A percentile compares a stretch with the other conserved stretches of the same genome.
These are phyloP conservation scores for Marasmius tenuissimus DNA, from an alignment of 1,284 basidiomycete genomes.

Conservation along the genomic window DNA sequence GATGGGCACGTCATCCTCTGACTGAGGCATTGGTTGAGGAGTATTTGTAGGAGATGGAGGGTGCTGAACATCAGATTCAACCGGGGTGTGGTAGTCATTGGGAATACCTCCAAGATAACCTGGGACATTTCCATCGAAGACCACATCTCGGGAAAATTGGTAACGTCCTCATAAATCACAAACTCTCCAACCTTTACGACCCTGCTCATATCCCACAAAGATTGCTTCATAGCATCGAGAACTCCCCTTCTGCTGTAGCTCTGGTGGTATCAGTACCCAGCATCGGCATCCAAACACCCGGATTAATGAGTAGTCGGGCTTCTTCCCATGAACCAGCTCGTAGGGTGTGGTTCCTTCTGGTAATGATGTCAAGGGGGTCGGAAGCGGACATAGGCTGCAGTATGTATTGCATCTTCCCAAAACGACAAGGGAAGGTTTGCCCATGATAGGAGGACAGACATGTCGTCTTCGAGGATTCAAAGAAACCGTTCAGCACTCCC, in stretches of 20 bases:
- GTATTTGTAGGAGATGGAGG: too few relatives aligned
- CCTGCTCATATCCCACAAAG: constrained; percentile 11
- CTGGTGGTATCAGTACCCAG: constrained; percentile 18
- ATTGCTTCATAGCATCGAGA: constrained; percentile 5
- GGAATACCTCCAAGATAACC: not conserved
- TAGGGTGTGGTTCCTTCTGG: not conserved
- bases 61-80: not conserved
- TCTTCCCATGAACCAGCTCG: not conserved
- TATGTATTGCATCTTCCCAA: not conserved
- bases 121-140: constrained; percentile 5
- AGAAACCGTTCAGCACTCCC: constrained; percentile 32
- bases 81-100: not conserved
- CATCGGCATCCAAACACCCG: constrained; percentile 23
- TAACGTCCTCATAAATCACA: constrained; percentile 1
- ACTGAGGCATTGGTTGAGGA: not conserved
- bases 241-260: constrained; percentile 20
- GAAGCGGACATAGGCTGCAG: not conserved
- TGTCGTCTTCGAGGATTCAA: constrained; percentile 26
- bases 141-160: constrained; percentile 1
- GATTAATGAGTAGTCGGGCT: not conserved
- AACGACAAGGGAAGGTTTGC: constrained; percentile 18
- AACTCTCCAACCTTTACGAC: constrained; percentile 4
- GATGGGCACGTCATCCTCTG: not conserved
- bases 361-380: not conserved
- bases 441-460: constrained; percentile 21